Evolutionary conservation across 1,284 basidiomycete species (phyloP).

Genomic region (Wallemia mellicola): DNA sequence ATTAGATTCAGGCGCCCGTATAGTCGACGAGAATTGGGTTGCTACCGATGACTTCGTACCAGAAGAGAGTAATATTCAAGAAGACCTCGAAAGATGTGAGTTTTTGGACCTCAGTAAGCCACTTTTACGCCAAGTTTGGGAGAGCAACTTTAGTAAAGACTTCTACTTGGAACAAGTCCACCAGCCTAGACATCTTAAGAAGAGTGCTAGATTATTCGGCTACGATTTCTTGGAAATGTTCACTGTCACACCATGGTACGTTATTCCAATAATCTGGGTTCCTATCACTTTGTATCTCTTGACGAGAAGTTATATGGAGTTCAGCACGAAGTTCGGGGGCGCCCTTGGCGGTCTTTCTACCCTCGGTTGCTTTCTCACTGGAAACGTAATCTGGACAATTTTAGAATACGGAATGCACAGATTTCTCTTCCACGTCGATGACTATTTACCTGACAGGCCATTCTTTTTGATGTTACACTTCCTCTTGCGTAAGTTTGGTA

Average conservation of each 20-base stretch:
- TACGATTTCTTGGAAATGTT: slow-evolving; percentile 55
- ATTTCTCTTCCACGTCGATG: slow-evolving; percentile 91
- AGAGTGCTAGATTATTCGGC: slow-evolving; percentile 66
- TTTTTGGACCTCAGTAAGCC: slow-evolving; percentile 80
- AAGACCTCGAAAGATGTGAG: slow-evolving; percentile 57
- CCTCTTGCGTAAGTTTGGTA: slow-evolving; percentile 24
- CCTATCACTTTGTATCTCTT: slow-evolving; percentile 62
- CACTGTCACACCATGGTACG: slow-evolving; percentile 77
- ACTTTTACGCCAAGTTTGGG: slow-evolving; percentile 54
- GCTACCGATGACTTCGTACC: slow-evolving; percentile 64
- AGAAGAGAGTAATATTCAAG: slow-evolving; percentile 44
- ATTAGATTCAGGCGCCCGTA: slow-evolving; percentile 39
- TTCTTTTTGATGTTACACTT: slow-evolving; percentile 67
- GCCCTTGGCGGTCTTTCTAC: slow-evolving; percentile 17
- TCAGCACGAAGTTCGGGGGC: slow-evolving; percentile 19
- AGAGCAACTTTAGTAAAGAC: slow-evolving; percentile 60
- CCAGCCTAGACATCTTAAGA: slow-evolving; percentile 63
- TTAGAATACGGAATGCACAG: slow-evolving; percentile 88
- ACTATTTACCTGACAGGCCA: slow-evolving; percentile 55
- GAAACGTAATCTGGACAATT: slow-evolving; percentile 77
- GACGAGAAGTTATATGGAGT: slow-evolving; percentile 51
- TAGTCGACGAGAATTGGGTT: slow-evolving; percentile 57
- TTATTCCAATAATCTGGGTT: slow-evolving; percentile 71
- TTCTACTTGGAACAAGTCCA: slow-evolving; percentile 94
- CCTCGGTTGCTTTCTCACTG: slow-evolving; percentile 36